Evolutionary conservation across 306 rosid genomes (phyloP), one percentile per base, ranked within the genome.

Genomic region (Inga leiocalycina): DNA sequence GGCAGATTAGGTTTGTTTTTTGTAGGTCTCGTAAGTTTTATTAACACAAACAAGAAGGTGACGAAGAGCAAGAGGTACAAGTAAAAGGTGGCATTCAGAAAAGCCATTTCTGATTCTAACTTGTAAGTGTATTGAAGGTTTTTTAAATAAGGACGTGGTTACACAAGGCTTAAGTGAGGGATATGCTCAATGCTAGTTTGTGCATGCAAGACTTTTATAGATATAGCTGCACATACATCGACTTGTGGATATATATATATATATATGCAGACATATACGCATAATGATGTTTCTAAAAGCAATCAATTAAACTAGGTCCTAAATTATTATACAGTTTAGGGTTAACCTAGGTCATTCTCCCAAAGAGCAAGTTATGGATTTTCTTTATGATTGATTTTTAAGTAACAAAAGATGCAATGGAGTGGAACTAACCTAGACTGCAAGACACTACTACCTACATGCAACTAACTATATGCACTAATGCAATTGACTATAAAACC

Each of bases 71-170:
- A 8, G 8, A 80, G 62, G 34, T 30, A 54, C 10, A 75, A 19
- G 79, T 10, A 34, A 37, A 56, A 32, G n/a, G 49, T 14, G 71
- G 82, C 17, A 2, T 68, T 35, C 39, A 34, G 66, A 12, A n/a
- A 34, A 66, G 41, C 82, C 82, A 79, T 79, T 79, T 3, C 17
- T 24, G 17, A n/a, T 22, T 6, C 76, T 67, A 3, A 27, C 41
- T 37, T 5, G 7, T 37, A 37, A 37, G 19, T 5, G 9, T 56
- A 56, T 56, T 12, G 69, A 34, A 37, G 46, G 46, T 6, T 59
- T 10, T 59, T 59, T 0, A 8, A 48, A 48, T 13, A 20, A 20
- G 2, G 30, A 62, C 41, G 5, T 14, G 20, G 70, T 39, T 12
- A 4, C 35, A 61, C 5, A 5, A 16, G 22, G 24, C 12, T 34